A percentile compares a stretch with the other conserved stretches of the same genome.
phyloP scores from a whole-genome alignment of 1,139 yeast species.

The Magnusiomyces clavatus region DNA sequence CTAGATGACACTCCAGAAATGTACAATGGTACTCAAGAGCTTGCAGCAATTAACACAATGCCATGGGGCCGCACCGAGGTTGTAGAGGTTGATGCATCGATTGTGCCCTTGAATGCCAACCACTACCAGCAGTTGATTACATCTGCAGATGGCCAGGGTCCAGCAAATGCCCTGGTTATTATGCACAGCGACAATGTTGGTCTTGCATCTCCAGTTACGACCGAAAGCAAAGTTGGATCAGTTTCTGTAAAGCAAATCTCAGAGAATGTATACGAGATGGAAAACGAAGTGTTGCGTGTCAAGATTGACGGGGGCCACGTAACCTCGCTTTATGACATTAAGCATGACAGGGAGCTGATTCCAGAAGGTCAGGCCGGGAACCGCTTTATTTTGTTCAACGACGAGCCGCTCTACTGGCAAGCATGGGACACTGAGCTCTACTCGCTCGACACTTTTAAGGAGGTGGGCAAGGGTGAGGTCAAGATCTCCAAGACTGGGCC shows the following conservation, averaged over 20 bases:
- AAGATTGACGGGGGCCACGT: slow-evolving; percentile 57
- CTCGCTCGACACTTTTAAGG: slow-evolving; percentile 60
- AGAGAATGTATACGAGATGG: slow-evolving; percentile 40
- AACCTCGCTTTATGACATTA: slow-evolving; percentile 56
- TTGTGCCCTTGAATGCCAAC: not conserved
- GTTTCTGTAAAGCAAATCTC: slow-evolving; percentile 34
- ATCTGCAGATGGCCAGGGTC: slow-evolving; percentile 8
- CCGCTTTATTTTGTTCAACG: slow-evolving; percentile 74
- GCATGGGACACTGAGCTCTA: slow-evolving; percentile 98
- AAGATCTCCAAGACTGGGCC: slow-evolving; percentile 47
- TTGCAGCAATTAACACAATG: slow-evolving; percentile 46
- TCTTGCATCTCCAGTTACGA: slow-evolving; percentile 16
- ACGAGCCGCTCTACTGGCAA: slow-evolving; percentile 82
- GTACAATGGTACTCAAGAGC: slow-evolving; percentile 15
- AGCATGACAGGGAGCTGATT: slow-evolving; percentile 57
- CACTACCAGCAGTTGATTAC: slow-evolving; percentile 4
- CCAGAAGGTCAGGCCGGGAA: slow-evolving; percentile 60
- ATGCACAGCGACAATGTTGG: slow-evolving; percentile 17
- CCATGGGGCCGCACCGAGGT: slow-evolving; percentile 64
- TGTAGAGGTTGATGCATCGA: slow-evolving; percentile 32
- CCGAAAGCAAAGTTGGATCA: not conserved
- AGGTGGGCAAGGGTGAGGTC: slow-evolving; percentile 41
- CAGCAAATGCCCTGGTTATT: slow-evolving; percentile 12
- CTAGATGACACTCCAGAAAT: slow-evolving; percentile 17
- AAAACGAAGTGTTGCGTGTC: slow-evolving; percentile 56